Base-by-base conservation (phyloP, 2,329 filamentous ascomycete species). In the Myriosclerotinia scirpicola region DNA sequence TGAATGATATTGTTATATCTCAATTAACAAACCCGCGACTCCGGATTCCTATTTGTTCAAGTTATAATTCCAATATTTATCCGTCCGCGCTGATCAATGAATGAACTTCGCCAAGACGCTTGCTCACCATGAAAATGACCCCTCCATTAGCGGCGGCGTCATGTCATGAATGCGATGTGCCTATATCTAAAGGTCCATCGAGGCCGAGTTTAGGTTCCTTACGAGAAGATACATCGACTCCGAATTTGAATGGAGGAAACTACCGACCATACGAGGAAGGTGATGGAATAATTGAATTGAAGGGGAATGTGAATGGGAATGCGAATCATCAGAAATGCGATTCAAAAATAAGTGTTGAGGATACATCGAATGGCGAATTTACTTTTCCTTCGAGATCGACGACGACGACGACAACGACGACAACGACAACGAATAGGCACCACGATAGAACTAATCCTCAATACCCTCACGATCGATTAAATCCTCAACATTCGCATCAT, bases 401-500 rank as follows among this genome's bases (percentile, higher is more conserved):
- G 58, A 58, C 53, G 1, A 30, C 42, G n/a, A 11, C 38, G 2
- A n/a, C 53, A n/a, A n/a, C n/a, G n/a, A n/a, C n/a, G n/a, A n/a
- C n/a, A 53, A 38, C 62, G 6, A 54, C 52, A 40, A 56, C 36
- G 8, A 60, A 38, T 50, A 38, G 42, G 8, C 26, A 50, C 38
- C 44, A 40, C 58, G 34, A 40, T 26, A 15, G 44, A 26, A 7
- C 14, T 2, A 61, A 50, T 22, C 8, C 44, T 38, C 58, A 50
- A 50, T 17, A 14, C 20, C 34, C 46, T 17, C 58, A 50, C 8
- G 14, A 20, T 61, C 44, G 30, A 61, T 61, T 44, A 26, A 38
- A 61, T 52, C 50, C 54, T 15, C 44, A 38, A 26, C 65, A 64
- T 48, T 26, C 62, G 2, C 70, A 68, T 26, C 66, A 68, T 52